phyloP scores from a whole-genome alignment of 441 rosid species.

The Sinapis alba region DNA sequence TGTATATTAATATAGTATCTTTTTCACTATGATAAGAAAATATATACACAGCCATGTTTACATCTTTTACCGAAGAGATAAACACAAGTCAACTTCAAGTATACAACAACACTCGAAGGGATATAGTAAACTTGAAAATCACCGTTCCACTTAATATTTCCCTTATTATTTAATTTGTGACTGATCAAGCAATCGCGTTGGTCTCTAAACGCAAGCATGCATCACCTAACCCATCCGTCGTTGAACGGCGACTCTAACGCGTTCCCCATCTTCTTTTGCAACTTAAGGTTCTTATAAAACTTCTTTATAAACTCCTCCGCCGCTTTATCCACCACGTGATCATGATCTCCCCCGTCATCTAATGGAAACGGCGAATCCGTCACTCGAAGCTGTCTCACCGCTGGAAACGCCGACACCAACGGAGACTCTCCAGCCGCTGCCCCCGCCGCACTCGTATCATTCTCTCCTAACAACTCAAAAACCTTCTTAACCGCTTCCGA shows the following conservation, averaged over 20 bases:
- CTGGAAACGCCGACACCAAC: conserved; percentile 49
- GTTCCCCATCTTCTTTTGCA: conserved; percentile 44
- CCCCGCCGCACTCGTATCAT: conserved; percentile 43
- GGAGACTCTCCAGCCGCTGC: conserved; percentile 53
- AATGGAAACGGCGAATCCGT: conserved; percentile 91
- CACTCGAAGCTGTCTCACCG: conserved; percentile 74
- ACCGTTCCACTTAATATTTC: conserved; percentile 6
- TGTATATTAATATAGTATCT: background rate
- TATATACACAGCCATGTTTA: conserved; percentile 19
- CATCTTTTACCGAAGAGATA: conserved; percentile 3
- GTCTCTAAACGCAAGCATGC: background rate
- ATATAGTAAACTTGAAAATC: conserved; percentile 5
- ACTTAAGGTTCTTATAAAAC: conserved; percentile 65
- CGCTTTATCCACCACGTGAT: conserved; percentile 64
- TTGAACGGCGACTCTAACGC: conserved; percentile 36
- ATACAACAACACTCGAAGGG: conserved; percentile 10
- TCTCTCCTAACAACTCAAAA: conserved; percentile 66
- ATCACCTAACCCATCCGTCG: conserved; percentile 35
- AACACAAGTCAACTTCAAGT: conserved; percentile 17
- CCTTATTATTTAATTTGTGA: background rate
- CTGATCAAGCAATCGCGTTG: background rate
- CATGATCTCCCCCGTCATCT: conserved; percentile 61
- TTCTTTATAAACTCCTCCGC: conserved; percentile 82
- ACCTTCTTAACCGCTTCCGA: conserved; percentile 59
- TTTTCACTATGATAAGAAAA: background rate